A percentile compares a stretch with the other conserved stretches of the same genome.
Conservation (phyloP, 768 basidiomycete genomes). For the Kondoa malvinella region DNA sequence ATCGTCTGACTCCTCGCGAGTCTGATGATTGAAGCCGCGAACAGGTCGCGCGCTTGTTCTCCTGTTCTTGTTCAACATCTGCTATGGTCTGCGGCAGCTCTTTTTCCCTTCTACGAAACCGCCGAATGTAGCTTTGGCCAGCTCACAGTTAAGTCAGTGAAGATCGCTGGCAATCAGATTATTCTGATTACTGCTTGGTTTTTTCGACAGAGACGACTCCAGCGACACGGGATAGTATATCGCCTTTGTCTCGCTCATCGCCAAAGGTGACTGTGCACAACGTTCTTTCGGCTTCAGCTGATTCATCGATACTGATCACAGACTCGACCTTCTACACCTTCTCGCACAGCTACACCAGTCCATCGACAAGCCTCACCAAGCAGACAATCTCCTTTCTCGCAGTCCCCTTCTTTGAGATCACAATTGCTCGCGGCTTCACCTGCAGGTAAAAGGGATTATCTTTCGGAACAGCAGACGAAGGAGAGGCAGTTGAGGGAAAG, state of each 20-base stretch:
- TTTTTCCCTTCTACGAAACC: not conserved
- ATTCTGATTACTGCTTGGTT: not conserved
- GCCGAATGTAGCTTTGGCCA: conserved; percentile 41
- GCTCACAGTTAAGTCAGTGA: conserved; percentile 56
- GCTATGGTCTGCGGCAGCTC: not conserved
- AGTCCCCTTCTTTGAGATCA: not conserved
- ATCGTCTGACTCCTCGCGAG: not conserved
- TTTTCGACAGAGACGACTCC: not conserved
- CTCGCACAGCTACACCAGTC: not conserved
- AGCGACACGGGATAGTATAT: not conserved
- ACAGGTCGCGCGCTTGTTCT: not conserved
- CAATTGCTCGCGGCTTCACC: not conserved
- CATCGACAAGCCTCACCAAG: not conserved
- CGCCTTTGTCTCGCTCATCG: not conserved
- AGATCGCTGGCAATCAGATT: not conserved
- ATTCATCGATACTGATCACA: too few species aligned
- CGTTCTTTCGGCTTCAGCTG: not conserved
- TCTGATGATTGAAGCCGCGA: not conserved
- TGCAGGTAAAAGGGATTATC: not conserved
- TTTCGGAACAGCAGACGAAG: not conserved
- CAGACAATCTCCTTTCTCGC: not conserved
- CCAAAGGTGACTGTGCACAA: not conserved
- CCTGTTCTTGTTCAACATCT: conserved; percentile 6
- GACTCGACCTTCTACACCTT: not conserved
- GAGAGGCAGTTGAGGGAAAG: not conserved